Evolutionary conservation across 805 yeast genomes (phyloP).

Genomic region (Maudiozyma pseudohumilis): DNA sequence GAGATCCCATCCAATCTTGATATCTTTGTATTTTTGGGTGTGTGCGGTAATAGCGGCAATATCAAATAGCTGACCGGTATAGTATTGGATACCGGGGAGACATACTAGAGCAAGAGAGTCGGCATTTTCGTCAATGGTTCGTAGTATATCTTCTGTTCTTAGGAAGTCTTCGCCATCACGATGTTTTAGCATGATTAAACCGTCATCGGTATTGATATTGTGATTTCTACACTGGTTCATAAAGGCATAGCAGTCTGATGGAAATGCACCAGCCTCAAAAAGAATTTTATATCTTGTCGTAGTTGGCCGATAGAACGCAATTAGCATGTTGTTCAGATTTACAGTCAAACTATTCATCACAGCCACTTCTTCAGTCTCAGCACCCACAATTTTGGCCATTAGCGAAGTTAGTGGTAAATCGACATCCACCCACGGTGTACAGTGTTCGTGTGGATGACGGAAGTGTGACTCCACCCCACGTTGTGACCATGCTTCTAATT

Average conservation of each 20-base stretch:
- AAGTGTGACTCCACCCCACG: constrained; percentile 83
- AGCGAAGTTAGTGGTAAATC: constrained; percentile 67
- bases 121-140: constrained; percentile 43
- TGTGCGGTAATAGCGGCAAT: constrained; percentile 56
- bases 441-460: constrained; percentile 51
- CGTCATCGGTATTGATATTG: constrained; percentile 42
- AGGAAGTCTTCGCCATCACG: constrained; percentile 47
- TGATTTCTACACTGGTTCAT: constrained; percentile 58
- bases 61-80: constrained; percentile 82
- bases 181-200: constrained; percentile 57
- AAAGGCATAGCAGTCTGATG: constrained; percentile 85
- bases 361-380: constrained; percentile 66
- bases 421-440: constrained; percentile 63
- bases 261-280: constrained; percentile 82
- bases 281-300: constrained; percentile 51
- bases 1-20: constrained; percentile 83
- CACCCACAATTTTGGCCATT: constrained; percentile 71
- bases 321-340: constrained; percentile 64
- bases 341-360: constrained; percentile 79
- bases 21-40: constrained; percentile 40
- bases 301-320: constrained; percentile 64
- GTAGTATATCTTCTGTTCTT: constrained; percentile 53
- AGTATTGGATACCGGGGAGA: constrained; percentile 84
- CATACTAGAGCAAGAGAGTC: constrained; percentile 63
- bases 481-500: constrained; percentile 71